Evolutionary conservation across 805 yeast genomes (phyloP).

Genomic region (Cyberlindnera bimundalis): DNA sequence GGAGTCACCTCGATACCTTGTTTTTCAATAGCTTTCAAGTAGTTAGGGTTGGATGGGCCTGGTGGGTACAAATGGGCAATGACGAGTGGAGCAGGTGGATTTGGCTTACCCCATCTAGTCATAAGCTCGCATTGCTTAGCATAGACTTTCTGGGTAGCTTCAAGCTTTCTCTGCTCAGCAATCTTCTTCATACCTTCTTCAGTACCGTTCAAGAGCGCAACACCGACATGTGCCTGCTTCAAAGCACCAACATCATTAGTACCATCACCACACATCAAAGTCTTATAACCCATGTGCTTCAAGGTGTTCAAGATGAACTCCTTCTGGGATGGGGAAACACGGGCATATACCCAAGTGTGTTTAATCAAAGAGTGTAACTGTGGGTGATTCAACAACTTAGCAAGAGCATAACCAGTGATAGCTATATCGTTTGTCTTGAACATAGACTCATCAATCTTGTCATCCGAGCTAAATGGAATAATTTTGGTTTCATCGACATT

Average conservation of each 20-base stretch:
- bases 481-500: conserved; percentile 72
- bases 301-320: conserved; percentile 82
- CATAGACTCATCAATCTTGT: conserved; percentile 50
- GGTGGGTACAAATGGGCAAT: conserved; percentile 97
- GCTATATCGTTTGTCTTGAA: conserved; percentile 79
- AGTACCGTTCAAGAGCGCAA: conserved; percentile 96
- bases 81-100: conserved; percentile 77
- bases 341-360: conserved; percentile 95
- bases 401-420: conserved; percentile 87
- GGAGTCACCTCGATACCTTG: conserved; percentile 78
- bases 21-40: conserved; percentile 78
- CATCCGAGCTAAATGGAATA: conserved; percentile 62
- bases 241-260: conserved; percentile 99
- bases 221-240: conserved; percentile 97
- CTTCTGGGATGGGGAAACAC: conserved; percentile 95
- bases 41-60: conserved; percentile 87
- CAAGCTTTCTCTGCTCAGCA: conserved; percentile 72
- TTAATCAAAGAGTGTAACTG: conserved; percentile 73
- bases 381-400: conserved; percentile 57
- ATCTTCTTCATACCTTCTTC: conserved; percentile 89
- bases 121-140: conserved; percentile 80
- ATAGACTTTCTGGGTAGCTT: conserved; percentile 62
- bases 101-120: conserved; percentile 76
- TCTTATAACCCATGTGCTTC: conserved; percentile 85
- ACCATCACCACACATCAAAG: conserved; percentile 99